Evolutionary conservation across 345 rosid species (phyloP), one percentile per base, ranked within the genome.

Genomic region (Eucalyptus microcorys): DNA sequence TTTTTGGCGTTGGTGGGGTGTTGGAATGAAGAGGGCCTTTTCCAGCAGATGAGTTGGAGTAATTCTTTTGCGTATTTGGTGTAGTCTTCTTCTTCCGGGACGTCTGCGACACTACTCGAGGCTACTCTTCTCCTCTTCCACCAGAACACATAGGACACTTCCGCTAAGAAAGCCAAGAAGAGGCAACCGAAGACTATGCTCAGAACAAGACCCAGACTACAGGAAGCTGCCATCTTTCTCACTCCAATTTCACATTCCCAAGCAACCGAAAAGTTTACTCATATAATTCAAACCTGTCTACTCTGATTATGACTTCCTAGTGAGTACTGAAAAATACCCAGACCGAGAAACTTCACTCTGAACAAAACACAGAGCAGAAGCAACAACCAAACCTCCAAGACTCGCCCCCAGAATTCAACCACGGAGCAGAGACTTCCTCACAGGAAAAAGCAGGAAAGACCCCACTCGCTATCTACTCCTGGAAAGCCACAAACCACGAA

Each of bases 101-200:
- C 90, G 61, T 91, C 96, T 91, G 90, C 91, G 89, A 79, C 89
- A 42, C 17, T 86, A 24, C 47, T 86, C 12, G 87, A 86, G 64
- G 43, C 47, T 26, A 86, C 27, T 86, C 91, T 49, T 90, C 93
- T 95, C 93, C 93, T 98, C 89, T 95, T 98, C 98, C 99, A 95
- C 95, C 98, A 95, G 19, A 98, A 89, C 92, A 97, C 87, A 90
- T 96, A 96, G 91, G 91, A 96, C 40, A 96, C 89, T 91, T 95
- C 98, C 61, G 94, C 99, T 85, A 93, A 92, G 86, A 96, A 91
- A 42, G 97, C 98, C 86, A 98, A 83, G 30, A 96, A 88, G 88
- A 98, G 95, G 90, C 94, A 94, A 80, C 96, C 98, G 90, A 95
- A 96, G 43, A 93, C 95, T 61, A 96, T 66, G 88, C 98, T 92